Conservation (phyloP, 176 grass and related monocot genomes). For the Luzula sylvatica region DNA sequence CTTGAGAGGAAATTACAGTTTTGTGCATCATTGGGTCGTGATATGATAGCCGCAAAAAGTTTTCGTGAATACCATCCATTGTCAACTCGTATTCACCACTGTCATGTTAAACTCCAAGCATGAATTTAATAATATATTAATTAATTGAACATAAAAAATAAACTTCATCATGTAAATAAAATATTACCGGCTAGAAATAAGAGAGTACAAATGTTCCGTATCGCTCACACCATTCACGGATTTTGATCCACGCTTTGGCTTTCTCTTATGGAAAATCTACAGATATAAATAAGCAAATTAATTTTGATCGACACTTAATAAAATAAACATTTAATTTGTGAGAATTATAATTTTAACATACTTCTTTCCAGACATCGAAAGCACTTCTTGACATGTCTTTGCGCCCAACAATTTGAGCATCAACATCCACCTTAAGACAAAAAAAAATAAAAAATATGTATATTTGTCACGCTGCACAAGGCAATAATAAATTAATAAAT, state of each 20-base stretch:
- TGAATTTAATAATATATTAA: conserved; percentile 10
- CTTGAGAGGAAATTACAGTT: conserved; percentile 45
- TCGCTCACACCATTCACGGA: conserved; percentile 31
- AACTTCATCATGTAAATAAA: conserved; percentile 16
- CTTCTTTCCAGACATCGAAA: conserved; percentile 88
- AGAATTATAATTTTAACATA: conserved; percentile 19
- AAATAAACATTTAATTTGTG: background rate
- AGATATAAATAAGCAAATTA: conserved; percentile 7
- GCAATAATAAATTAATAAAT: background rate
- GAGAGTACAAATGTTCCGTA: conserved; percentile 53
- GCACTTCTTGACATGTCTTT: conserved; percentile 92
- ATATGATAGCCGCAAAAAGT: conserved; percentile 72
- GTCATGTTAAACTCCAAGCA: conserved; percentile 19
- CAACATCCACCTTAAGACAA: conserved; percentile 51
- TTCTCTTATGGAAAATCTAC: conserved; percentile 63
- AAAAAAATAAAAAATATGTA: conserved; percentile 13
- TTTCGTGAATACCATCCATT: conserved; percentile 97
- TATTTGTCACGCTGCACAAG: background rate
- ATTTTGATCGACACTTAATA: too few species aligned
- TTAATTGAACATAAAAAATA: conserved; percentile 6
- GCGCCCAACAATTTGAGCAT: conserved; percentile 76
- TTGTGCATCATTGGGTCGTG: conserved; percentile 93
- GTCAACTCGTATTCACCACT: conserved; percentile 95
- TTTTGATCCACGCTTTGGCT: conserved; percentile 41
- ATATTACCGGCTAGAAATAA: conserved; percentile 78